Percentiles rank a stretch among this genome's conserved stretches.
Evolutionary conservation across 306 rosid species (phyloP).

Genomic region (Spatholobus suberectus): DNA sequence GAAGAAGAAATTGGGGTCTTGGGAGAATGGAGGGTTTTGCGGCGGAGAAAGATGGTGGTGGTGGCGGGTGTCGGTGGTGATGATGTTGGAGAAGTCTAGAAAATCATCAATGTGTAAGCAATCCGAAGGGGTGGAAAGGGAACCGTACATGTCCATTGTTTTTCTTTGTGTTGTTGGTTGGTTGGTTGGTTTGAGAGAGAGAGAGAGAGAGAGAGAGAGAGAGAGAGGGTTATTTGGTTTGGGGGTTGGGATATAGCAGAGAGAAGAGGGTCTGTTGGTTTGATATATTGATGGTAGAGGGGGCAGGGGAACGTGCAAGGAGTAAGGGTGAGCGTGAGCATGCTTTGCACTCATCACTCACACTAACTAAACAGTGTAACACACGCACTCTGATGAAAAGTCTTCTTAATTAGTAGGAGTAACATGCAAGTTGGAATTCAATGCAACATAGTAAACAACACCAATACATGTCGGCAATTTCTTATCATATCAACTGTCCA

Average conservation of each 20-base stretch:
- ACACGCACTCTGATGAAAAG: background rate
- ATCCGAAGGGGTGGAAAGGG: constrained; percentile 26
- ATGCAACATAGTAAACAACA: background rate
- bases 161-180: too few species aligned
- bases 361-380: background rate
- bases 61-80: constrained; percentile 15
- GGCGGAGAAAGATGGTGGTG: constrained; percentile 29
- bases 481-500: background rate
- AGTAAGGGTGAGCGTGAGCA: background rate
- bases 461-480: background rate
- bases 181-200: background rate
- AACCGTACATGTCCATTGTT: constrained; percentile 11
- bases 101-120: constrained; percentile 57
- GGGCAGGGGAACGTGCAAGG: constrained; percentile 19
- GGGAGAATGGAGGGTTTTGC: background rate
- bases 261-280: too few species aligned
- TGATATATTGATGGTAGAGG: constrained; percentile 18
- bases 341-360: background rate
- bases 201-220: background rate
- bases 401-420: background rate
- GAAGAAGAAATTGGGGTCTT: background rate
- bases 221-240: too few species aligned
- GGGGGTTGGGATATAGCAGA: too few species aligned
- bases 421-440: background rate
- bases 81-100: constrained; percentile 32